Base-by-base conservation (phyloP, 768 basidiomycete species). In the Gyrodon lividus region DNA sequence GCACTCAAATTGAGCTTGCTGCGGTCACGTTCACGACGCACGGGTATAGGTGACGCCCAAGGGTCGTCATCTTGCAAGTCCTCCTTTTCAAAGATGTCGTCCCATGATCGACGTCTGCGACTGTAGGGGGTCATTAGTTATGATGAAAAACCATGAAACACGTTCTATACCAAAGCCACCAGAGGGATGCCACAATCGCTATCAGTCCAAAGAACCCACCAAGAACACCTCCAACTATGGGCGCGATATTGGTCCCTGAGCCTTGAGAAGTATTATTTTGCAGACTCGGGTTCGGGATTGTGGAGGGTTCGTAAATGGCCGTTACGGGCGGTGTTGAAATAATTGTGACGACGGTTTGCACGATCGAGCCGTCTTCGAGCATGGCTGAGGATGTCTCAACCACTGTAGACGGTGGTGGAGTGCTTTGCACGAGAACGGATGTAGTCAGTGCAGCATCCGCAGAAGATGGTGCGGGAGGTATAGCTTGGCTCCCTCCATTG, bases 201-300 rank as follows among this genome's bases (percentile, higher is more conserved):
- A 80, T 57, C 33, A 81, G 61, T 19, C 77, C 79, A 52, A 82
- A 67, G 59, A 82, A 76, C 10, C 82, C 82, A 14, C 80, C 82
- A 5, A 81, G 62, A 6, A 74, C 75, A 30, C 82, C 79, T 13
- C 81, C 82, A 16, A 82, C 66, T 52, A 82, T 78, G 10, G 80
- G 73, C 2, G 67, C 77, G 5, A 80, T 47, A 43, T 74, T 58
- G 7, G 65, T 58, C 4, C 70, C 55, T 37, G 59, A 59, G 39
- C 51, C 56, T 53, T 41, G 51, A 16, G 58, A 56, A 20, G 26
- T n/a, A 43, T 46, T n/a, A 17, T 39, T 56, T 53, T 62, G 59
- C 20, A 52, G 43, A 38, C 42, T 45, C 19, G 69, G 56, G 43
- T 39, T 52, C 40, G 50, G 30, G 23, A 55, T 16, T 17, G 51